Percentiles rank a stretch among this genome's conserved stretches.
phyloP scores from a whole-genome alignment of 2,329 filamentous ascomycete genomes.

The Fusarium transvaalense region DNA sequence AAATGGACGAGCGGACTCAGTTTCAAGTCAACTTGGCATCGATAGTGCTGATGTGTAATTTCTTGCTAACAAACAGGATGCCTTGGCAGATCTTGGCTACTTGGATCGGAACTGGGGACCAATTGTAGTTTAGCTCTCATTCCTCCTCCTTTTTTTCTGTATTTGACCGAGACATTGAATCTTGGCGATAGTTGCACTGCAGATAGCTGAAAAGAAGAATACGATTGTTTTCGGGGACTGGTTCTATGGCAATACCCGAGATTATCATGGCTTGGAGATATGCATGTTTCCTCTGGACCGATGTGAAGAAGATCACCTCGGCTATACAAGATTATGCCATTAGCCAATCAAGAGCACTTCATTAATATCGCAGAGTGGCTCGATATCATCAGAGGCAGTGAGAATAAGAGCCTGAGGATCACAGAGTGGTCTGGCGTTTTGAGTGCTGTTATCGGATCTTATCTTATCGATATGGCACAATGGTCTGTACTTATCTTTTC shows the following conservation, averaged over 20 bases:
- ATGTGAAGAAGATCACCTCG: not conserved
- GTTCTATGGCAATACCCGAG: not conserved
- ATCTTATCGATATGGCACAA: too few relatives aligned
- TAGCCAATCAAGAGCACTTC: not conserved
- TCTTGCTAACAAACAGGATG: not conserved
- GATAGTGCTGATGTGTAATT: conserved; percentile 1
- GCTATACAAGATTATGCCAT: too few relatives aligned
- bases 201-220: not conserved
- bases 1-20: not conserved
- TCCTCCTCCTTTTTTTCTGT: not conserved
- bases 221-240: not conserved
- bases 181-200: not conserved
- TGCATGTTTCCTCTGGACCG: not conserved
- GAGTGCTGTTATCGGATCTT: too few relatives aligned
- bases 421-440: too few relatives aligned
- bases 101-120: not conserved
- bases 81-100: not conserved
- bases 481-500: too few relatives aligned
- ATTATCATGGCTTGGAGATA: not conserved
- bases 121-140: not conserved
- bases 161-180: not conserved
- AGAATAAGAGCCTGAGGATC: not conserved
- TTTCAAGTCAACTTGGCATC: conserved; percentile 6
- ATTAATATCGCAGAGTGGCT: not conserved
- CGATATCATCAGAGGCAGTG: not conserved